These are phyloP conservation scores for Trichophyton benhamiae DNA, from an alignment of 2,329 filamentous ascomycete species.

Conservation along the genomic window DNA sequence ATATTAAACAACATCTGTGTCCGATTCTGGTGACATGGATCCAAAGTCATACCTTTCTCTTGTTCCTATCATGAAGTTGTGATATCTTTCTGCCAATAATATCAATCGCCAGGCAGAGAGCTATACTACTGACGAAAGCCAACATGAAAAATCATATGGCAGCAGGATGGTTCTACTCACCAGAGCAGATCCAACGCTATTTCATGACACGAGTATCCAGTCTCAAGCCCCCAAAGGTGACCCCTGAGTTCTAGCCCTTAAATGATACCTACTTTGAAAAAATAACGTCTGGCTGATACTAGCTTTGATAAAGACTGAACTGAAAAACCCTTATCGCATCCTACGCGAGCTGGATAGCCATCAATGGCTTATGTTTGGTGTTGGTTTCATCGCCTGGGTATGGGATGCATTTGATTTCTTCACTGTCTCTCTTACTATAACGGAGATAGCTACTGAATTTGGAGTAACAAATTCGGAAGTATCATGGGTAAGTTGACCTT, in stretches of 20 bases:
- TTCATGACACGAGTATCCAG: constrained; percentile 24
- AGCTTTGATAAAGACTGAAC: neutral
- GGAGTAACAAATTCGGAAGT: constrained; percentile 45
- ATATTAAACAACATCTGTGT: neutral
- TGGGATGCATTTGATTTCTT: constrained; percentile 52
- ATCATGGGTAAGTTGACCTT: constrained; percentile 42
- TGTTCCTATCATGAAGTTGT: neutral
- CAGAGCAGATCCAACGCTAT: constrained; percentile 23
- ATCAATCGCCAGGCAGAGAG: neutral
- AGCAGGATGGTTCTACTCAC: constrained; percentile 24
- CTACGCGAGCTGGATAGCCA: constrained; percentile 41
- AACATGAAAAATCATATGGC: constrained; percentile 24
- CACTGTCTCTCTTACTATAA: constrained; percentile 47
- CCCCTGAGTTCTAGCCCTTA: neutral
- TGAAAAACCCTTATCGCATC: constrained; percentile 40
- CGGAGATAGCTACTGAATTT: constrained; percentile 42
- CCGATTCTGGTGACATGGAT: neutral
- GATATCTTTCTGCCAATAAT: neutral
- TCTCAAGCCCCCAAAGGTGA: constrained; percentile 22
- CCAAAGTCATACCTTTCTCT: neutral
- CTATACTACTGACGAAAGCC: neutral
- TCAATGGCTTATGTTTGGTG: constrained; percentile 48
- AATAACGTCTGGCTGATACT: neutral
- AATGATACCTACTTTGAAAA: neutral
- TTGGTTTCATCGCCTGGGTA: constrained; percentile 38